phyloP scores from a whole-genome alignment of 495 filamentous ascomycete genomes.

The Choiromyces venosus region DNA sequence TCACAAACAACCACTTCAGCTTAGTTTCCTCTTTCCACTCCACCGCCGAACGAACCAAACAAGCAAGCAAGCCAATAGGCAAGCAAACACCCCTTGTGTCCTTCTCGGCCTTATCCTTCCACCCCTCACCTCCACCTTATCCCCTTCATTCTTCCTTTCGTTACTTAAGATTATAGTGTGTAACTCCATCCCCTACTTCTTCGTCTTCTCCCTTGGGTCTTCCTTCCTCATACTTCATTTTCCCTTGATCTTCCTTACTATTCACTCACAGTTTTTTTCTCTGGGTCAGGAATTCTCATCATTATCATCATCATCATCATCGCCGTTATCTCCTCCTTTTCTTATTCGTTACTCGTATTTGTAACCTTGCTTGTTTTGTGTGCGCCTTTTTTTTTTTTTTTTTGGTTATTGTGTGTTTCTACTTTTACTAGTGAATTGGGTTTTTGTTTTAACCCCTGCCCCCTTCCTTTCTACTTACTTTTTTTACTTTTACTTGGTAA shows the following conservation, averaged over 20 bases:
- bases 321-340: too few species aligned
- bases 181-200: background rate
- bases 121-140: too few species aligned
- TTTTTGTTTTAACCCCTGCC: too few species aligned
- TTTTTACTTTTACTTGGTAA: background rate
- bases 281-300: slow-evolving; percentile 1
- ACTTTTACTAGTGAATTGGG: background rate
- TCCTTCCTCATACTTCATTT: background rate
- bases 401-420: background rate
- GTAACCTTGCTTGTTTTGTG: background rate
- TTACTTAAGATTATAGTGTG: background rate
- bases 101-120: background rate
- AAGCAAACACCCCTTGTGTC: background rate
- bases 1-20: background rate
- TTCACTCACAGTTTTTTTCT: background rate
- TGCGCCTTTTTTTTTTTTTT: background rate
- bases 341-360: too few species aligned
- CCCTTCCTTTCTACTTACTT: too few species aligned
- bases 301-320: too few species aligned
- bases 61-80: background rate
- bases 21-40: background rate
- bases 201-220: background rate
- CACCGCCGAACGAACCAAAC: background rate
- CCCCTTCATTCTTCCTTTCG: too few species aligned
- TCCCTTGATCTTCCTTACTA: background rate